These are phyloP conservation scores for Myriangium duriaei DNA, from an alignment of 2,329 filamentous ascomycete species.

Conservation along the genomic window DNA sequence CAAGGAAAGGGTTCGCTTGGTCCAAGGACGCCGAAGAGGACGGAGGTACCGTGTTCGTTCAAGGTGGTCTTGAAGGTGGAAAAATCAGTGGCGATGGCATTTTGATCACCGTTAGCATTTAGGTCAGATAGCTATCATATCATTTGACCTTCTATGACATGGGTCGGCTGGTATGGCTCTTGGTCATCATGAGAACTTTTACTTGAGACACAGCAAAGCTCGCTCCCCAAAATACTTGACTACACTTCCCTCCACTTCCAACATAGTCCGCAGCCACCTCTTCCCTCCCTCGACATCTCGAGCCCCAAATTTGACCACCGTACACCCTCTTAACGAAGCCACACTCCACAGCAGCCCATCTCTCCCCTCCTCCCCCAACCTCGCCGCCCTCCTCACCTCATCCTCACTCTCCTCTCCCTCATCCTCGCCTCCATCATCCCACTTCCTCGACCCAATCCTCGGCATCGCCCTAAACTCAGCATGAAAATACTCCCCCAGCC, in stretches of 20 bases:
- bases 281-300: slow-evolving; percentile 68
- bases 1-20: slow-evolving; percentile 27
- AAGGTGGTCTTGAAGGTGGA: slow-evolving; percentile 40
- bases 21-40: slow-evolving; percentile 32
- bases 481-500: slow-evolving; percentile 61
- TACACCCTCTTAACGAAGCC: slow-evolving; percentile 66
- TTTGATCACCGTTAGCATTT: slow-evolving; percentile 26
- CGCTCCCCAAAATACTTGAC: slow-evolving; percentile 63
- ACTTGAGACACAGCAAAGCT: slow-evolving; percentile 58
- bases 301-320: slow-evolving; percentile 84
- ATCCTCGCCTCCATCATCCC: slow-evolving; percentile 34
- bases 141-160: too few species aligned
- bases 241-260: slow-evolving; percentile 62
- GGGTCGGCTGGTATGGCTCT: too few species aligned
- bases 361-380: slow-evolving; percentile 46
- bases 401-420: slow-evolving; percentile 26
- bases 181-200: slow-evolving; percentile 8
- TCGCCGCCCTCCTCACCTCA: slow-evolving; percentile 36
- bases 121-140: too few species aligned
- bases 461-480: slow-evolving; percentile 66
- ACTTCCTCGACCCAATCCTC: slow-evolving; percentile 71
- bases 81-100: slow-evolving; percentile 29
- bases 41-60: slow-evolving; percentile 37
- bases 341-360: slow-evolving; percentile 68
- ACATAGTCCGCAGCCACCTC: slow-evolving; percentile 65